These are phyloP conservation scores for Eragrostis curvula DNA, from an alignment of 176 grass and related monocot species.

Conservation along the genomic window DNA sequence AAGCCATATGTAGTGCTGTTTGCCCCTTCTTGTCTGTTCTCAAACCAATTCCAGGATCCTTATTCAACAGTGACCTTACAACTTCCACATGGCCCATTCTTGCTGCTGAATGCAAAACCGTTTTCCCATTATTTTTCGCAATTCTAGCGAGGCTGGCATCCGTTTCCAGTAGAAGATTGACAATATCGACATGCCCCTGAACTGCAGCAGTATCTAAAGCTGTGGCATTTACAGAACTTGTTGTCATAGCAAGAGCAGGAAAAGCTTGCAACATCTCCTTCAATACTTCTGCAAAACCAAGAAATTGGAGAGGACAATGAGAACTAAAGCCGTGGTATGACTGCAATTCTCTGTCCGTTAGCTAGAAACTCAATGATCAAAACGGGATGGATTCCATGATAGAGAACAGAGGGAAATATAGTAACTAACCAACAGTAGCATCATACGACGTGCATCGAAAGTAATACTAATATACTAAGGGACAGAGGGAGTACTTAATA, in stretches of 20 bases:
- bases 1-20: constrained; percentile 90
- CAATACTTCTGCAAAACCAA: constrained; percentile 68
- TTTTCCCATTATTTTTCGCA: constrained; percentile 88
- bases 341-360: not conserved
- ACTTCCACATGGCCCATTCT: constrained; percentile 87
- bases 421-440: constrained; percentile 40
- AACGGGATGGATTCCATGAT: too few species aligned
- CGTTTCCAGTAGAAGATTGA: constrained; percentile 88
- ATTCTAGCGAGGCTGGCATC: constrained; percentile 85
- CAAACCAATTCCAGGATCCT: constrained; percentile 72
- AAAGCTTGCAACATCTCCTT: constrained; percentile 77
- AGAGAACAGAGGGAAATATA: constrained; percentile 25
- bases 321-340: not conserved
- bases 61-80: constrained; percentile 74
- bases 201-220: constrained; percentile 85
- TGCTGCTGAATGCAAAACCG: constrained; percentile 83
- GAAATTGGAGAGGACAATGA: constrained; percentile 32
- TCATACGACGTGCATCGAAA: constrained; percentile 16
- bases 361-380: constrained; percentile 34
- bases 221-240: constrained; percentile 86
- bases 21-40: constrained; percentile 96
- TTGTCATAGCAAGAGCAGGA: constrained; percentile 87
- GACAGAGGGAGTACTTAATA: too few species aligned
- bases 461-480: too few species aligned
- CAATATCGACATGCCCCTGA: constrained; percentile 73